Evolutionary conservation across 202 grass and related monocot species (phyloP).

Genomic region (Setaria italica): DNA sequence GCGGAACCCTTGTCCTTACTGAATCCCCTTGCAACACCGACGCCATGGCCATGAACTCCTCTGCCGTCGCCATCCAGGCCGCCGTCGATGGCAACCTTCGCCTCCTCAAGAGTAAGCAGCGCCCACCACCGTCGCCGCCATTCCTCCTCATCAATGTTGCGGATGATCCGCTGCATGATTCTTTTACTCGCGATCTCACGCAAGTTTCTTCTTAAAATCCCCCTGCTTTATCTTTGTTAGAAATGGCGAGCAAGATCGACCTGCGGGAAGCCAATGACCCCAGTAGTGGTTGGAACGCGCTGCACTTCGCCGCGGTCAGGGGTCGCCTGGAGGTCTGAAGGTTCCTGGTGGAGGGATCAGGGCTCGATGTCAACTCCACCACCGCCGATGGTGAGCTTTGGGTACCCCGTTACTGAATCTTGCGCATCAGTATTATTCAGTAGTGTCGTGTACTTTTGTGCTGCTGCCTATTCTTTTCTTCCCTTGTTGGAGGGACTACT

Average conservation of each 20-base stretch:
- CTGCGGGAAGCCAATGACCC: not conserved
- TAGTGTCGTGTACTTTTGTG: no score
- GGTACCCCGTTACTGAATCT: no score
- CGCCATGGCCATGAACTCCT: not conserved
- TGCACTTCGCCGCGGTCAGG: constrained; percentile 32
- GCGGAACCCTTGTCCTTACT: no score
- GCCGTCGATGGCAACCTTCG: constrained; percentile 21
- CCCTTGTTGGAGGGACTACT: not conserved
- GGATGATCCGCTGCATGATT: no score
- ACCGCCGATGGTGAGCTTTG: not conserved
- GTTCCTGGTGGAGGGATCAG: constrained; percentile 40
- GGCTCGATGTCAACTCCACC: constrained; percentile 1
- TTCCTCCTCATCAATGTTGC: no score
- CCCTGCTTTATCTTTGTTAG: constrained; percentile 14
- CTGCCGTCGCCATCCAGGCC: not conserved
- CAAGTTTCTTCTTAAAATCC: no score
- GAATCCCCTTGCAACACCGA: no score
- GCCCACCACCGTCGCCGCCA: no score
- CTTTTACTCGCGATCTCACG: no score
- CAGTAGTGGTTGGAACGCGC: not conserved
- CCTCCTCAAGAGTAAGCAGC: constrained; percentile 42
- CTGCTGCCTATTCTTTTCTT: no score
- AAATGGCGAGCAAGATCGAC: constrained; percentile 16
- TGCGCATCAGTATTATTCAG: no score
- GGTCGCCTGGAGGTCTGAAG: constrained; percentile 4